phyloP scores from a whole-genome alignment of 2,329 filamentous ascomycete genomes.

The Colletotrichum theobromicola region DNA sequence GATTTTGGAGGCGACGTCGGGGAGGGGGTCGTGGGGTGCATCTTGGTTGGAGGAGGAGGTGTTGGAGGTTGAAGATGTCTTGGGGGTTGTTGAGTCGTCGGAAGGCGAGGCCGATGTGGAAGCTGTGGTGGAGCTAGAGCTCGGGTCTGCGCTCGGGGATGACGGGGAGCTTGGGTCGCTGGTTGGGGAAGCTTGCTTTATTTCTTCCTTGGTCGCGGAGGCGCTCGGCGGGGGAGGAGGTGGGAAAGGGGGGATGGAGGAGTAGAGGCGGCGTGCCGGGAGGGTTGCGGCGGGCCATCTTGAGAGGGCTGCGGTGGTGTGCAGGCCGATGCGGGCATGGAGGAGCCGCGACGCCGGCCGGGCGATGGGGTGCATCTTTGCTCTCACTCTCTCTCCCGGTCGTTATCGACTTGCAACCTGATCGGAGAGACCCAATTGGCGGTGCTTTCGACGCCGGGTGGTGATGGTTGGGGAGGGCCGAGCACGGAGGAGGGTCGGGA shows the following conservation, averaged over 20 bases:
- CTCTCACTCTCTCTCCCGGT: background rate
- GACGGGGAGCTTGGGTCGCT: background rate
- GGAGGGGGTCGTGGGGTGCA: background rate
- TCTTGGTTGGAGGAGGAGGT: background rate
- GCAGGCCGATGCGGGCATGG: conserved; percentile 14
- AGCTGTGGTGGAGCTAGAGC: background rate
- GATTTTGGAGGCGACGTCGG: conserved; percentile 12
- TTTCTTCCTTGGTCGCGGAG: conserved; percentile 2
- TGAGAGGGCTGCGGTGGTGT: background rate
- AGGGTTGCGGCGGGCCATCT: background rate
- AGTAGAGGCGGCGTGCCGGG: background rate
- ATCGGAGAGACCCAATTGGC: background rate
- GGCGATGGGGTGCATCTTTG: conserved; percentile 15
- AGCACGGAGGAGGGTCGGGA: background rate
- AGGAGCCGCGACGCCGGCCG: conserved; percentile 13
- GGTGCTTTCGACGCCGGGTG: background rate
- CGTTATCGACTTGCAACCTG: background rate
- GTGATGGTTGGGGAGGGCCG: background rate
- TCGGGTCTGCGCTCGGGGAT: background rate
- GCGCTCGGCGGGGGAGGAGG: background rate
- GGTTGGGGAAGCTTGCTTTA: background rate
- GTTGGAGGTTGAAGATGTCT: background rate
- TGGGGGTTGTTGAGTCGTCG: background rate
- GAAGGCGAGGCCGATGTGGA: background rate
- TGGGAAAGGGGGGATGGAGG: background rate